phyloP scores from a whole-genome alignment of 768 basidiomycete species.

The Serendipita sp. region DNA sequence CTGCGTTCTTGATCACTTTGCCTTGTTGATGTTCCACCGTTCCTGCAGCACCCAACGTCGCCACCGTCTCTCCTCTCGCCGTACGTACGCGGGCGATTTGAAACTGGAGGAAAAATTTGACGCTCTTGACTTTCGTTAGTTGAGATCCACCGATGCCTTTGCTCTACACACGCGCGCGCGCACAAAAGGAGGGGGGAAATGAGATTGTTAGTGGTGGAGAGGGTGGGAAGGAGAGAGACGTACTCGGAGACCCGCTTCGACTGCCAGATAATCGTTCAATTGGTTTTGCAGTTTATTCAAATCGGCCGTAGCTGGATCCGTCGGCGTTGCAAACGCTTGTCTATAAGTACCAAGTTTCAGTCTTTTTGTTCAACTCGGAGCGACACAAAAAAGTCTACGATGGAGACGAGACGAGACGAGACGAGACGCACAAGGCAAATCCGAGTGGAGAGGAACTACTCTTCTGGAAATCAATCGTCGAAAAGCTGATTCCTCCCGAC shows the following conservation, averaged over 20 bases:
- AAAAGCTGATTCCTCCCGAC: conserved; percentile 9
- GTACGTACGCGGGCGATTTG: conserved; percentile 12
- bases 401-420: not conserved
- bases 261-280: conserved; percentile 13
- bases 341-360: not conserved
- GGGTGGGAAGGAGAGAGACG: not conserved
- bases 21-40: conserved; percentile 12
- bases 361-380: too few species aligned
- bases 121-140: conserved; percentile 10
- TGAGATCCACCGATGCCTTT: not conserved
- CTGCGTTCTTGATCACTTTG: conserved; percentile 9
- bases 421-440: conserved; percentile 8
- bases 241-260: conserved; percentile 12
- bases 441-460: conserved; percentile 8
- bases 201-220: not conserved
- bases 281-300: conserved; percentile 10
- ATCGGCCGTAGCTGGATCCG: conserved; percentile 8
- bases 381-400: too few species aligned
- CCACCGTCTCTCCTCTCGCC: conserved; percentile 7
- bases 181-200: too few species aligned
- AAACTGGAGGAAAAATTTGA: conserved; percentile 15
- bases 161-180: not conserved
- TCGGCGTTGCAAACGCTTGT: conserved; percentile 4
- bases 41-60: conserved; percentile 7
- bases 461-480: conserved; percentile 10